phyloP scores from a whole-genome alignment of 1,284 basidiomycete genomes.

The Erythrobasidium hasegawianum region DNA sequence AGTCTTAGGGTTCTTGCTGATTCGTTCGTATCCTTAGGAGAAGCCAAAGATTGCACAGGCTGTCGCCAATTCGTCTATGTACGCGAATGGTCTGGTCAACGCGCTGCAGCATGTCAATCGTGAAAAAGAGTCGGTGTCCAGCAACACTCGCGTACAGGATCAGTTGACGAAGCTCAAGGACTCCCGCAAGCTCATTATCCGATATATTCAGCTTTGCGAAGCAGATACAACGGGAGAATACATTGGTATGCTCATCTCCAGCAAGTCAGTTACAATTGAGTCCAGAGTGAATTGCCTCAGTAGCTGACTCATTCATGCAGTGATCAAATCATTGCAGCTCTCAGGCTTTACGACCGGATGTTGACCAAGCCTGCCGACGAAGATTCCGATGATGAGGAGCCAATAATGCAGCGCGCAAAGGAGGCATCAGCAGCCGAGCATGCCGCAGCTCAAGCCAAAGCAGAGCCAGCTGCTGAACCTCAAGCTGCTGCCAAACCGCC shows the following conservation, averaged over 20 bases:
- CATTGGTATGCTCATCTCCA: constrained; percentile 86
- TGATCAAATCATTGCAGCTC: constrained; percentile 77
- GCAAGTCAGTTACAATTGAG: constrained; percentile 57
- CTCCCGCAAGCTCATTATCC: constrained; percentile 74
- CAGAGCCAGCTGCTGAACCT: constrained; percentile 49
- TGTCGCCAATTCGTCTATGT: constrained; percentile 85
- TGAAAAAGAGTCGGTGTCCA: constrained; percentile 70
- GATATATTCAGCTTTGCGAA: constrained; percentile 72
- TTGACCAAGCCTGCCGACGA: constrained; percentile 55
- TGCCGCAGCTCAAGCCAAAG: constrained; percentile 48
- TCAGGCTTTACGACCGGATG: constrained; percentile 83
- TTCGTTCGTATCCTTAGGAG: constrained; percentile 56
- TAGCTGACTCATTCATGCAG: constrained; percentile 6
- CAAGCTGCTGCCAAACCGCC: background rate
- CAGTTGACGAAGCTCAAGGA: constrained; percentile 74
- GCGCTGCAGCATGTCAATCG: constrained; percentile 86
- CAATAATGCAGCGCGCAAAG: constrained; percentile 41
- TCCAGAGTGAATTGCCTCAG: background rate
- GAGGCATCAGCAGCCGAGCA: constrained; percentile 45
- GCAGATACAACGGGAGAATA: constrained; percentile 63
- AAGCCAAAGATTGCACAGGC: constrained; percentile 79
- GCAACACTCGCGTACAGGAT: constrained; percentile 77
- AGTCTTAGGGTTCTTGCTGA: background rate
- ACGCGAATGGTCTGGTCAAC: constrained; percentile 71
- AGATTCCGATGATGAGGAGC: constrained; percentile 52